Evolutionary conservation across 2,329 filamentous ascomycete genomes (phyloP).

Genomic region (Cordyceps cicadae): DNA sequence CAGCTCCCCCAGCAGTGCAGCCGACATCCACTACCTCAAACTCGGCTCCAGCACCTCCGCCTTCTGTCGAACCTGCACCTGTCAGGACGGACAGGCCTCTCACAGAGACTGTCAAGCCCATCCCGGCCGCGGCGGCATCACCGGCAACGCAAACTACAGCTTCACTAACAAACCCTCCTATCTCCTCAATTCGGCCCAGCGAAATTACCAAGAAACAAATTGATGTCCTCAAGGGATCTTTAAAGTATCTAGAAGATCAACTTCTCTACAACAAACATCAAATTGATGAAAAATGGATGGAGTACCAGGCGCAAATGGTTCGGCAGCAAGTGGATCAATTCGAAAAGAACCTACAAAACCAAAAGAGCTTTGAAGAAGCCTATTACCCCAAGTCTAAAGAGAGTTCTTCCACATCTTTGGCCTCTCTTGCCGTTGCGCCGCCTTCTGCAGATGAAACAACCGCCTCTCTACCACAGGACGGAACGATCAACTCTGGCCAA

Average conservation of each 20-base stretch:
- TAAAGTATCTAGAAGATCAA: constrained; percentile 51
- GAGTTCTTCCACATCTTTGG: constrained; percentile 16
- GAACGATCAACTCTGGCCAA: neutral
- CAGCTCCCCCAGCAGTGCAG: constrained; percentile 12
- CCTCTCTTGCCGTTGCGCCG: neutral
- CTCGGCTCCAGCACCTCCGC: neutral
- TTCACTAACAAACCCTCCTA: constrained; percentile 30
- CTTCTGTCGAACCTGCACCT: neutral
- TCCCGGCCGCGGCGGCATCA: neutral
- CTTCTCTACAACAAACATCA: constrained; percentile 54
- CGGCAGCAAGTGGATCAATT: constrained; percentile 42
- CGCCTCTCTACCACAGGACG: neutral
- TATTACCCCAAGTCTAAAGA: constrained; percentile 31
- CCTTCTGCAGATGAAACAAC: constrained; percentile 13
- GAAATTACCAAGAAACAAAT: constrained; percentile 55
- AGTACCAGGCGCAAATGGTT: constrained; percentile 33
- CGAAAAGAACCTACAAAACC: constrained; percentile 36
- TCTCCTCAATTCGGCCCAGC: constrained; percentile 52
- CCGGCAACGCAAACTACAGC: constrained; percentile 7
- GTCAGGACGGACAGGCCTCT: constrained; percentile 6
- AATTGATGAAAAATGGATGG: constrained; percentile 48
- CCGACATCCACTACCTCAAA: neutral
- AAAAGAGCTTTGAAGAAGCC: constrained; percentile 37
- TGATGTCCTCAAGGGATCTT: constrained; percentile 39
- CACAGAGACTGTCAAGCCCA: neutral